Percentiles rank a stretch among this genome's conserved stretches.
phyloP scores from a whole-genome alignment of 352 stramenopile genomes.

The Pythium monospermum region DNA sequence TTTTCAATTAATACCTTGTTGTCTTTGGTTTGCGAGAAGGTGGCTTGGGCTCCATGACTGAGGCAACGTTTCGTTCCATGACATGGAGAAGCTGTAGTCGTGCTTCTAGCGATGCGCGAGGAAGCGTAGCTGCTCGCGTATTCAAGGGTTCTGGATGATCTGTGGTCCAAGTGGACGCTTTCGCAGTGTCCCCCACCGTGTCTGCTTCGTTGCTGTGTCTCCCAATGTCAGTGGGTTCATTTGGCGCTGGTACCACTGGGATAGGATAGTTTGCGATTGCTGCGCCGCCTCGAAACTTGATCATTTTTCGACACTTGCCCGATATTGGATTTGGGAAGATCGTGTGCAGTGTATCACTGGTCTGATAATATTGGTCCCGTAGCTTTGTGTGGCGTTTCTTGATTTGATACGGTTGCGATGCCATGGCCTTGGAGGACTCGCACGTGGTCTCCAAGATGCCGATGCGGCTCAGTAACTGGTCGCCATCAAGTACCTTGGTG shows the following conservation, averaged over 20 bases:
- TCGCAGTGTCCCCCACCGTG: background rate
- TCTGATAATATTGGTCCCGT: slow-evolving; percentile 60
- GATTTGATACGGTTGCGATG: slow-evolving; percentile 35
- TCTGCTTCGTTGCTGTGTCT: background rate
- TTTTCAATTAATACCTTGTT: background rate
- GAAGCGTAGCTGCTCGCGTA: slow-evolving; percentile 4
- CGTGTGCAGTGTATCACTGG: slow-evolving; percentile 46
- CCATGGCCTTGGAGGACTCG: slow-evolving; percentile 36
- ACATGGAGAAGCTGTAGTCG: slow-evolving; percentile 24
- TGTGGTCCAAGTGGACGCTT: background rate
- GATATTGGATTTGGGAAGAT: slow-evolving; percentile 46
- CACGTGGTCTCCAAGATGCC: slow-evolving; percentile 57
- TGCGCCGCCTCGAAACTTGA: slow-evolving; percentile 44
- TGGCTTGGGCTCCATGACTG: no score
- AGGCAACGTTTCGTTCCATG: slow-evolving; percentile 18
- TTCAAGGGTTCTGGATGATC: background rate
- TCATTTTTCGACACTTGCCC: slow-evolving; percentile 48
- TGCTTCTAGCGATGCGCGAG: slow-evolving; percentile 16
- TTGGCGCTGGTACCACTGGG: background rate
- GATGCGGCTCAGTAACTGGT: slow-evolving; percentile 48
- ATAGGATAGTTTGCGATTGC: slow-evolving; percentile 38
- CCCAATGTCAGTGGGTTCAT: background rate
- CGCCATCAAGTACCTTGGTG: slow-evolving; percentile 46
- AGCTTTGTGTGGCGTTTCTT: slow-evolving; percentile 36
- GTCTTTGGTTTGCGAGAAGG: slow-evolving; percentile 1